Conservation (phyloP, 306 rosid species). For the Prunus mira region DNA sequence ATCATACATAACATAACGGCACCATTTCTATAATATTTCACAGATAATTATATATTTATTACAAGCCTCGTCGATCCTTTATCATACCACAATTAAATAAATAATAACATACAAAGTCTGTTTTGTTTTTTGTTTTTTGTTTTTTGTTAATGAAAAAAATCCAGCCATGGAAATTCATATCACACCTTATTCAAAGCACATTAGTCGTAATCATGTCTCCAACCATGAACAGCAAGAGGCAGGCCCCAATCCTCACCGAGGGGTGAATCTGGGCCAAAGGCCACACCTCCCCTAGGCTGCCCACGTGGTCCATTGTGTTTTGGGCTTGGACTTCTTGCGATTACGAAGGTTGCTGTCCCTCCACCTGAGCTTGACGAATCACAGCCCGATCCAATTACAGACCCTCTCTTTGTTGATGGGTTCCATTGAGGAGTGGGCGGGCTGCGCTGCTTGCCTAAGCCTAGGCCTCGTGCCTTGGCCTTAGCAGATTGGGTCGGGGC, state of each 20-base stretch:
- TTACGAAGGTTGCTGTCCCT: constrained; percentile 27
- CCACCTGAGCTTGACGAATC: constrained; percentile 67
- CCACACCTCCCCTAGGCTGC: constrained; percentile 37
- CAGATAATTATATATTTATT: neutral
- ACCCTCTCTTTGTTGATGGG: constrained; percentile 36
- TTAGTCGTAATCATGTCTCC: constrained; percentile 53
- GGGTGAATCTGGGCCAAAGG: constrained; percentile 39
- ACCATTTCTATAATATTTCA: neutral
- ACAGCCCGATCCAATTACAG: constrained; percentile 28
- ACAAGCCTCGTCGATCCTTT: neutral
- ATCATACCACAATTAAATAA: neutral
- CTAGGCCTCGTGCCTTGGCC: constrained; percentile 67
- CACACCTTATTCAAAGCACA: constrained; percentile 8
- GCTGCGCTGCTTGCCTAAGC: constrained; percentile 37
- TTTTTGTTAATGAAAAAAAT: neutral
- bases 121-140: too few species aligned
- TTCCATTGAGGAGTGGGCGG: constrained; percentile 59
- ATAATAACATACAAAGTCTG: neutral
- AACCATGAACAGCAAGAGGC: constrained; percentile 46
- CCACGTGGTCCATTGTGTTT: constrained; percentile 33
- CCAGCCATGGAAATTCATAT: constrained; percentile 5
- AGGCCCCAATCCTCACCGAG: constrained; percentile 58
- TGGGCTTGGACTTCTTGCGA: constrained; percentile 64
- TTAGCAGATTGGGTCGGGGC: constrained; percentile 85
- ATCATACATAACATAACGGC: neutral